These are phyloP conservation scores for Podospora conica DNA, from an alignment of 495 filamentous ascomycete genomes.

Conservation along the genomic window DNA sequence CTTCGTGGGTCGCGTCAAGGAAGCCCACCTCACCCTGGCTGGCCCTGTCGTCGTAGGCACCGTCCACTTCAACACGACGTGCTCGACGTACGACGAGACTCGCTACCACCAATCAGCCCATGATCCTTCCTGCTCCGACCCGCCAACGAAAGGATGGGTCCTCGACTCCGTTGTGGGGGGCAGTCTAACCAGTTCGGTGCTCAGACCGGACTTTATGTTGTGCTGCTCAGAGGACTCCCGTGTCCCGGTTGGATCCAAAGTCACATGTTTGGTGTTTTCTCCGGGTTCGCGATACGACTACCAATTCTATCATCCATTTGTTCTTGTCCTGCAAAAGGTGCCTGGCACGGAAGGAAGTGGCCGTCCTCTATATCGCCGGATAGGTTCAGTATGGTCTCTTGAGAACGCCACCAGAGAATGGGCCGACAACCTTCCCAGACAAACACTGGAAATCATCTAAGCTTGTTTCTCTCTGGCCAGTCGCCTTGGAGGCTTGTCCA, in stretches of 20 bases:
- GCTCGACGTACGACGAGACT: no score
- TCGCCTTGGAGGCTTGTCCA: no score
- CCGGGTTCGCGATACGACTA: background rate
- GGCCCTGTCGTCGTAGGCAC: background rate
- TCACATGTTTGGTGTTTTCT: background rate
- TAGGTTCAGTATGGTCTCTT: no score
- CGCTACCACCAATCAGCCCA: background rate
- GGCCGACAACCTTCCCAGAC: no score
- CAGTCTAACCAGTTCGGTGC: no score
- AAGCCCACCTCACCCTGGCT: background rate
- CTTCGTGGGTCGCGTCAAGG: background rate
- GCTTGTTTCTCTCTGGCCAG: background rate
- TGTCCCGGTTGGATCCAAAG: background rate
- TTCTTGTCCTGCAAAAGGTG: background rate
- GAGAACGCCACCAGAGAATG: no score
- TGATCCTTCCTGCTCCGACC: background rate
- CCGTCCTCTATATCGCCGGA: background rate
- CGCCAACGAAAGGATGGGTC: background rate
- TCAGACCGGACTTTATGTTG: background rate
- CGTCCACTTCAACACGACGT: background rate
- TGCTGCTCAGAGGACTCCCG: background rate
- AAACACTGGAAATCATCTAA: background rate
- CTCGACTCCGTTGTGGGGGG: background rate
- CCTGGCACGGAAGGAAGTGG: no score
- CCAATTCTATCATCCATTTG: no score